Conservation (phyloP, 306 rosid species). For the Pachyrhizus erosus region DNA sequence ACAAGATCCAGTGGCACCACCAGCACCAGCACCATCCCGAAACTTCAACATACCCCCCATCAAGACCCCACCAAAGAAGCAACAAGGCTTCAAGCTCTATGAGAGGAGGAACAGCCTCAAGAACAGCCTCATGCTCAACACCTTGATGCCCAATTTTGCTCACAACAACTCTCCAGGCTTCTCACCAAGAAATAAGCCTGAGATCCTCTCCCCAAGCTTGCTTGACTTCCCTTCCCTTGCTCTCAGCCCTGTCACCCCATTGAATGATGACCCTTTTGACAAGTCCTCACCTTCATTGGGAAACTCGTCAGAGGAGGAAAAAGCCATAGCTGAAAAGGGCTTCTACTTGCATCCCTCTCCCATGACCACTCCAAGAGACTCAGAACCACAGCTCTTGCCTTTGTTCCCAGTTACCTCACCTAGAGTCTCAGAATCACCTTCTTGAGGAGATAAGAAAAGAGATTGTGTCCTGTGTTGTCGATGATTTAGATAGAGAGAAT, state of each 20-base stretch:
- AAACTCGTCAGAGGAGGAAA: slow-evolving; percentile 89
- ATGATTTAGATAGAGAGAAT: slow-evolving; percentile 39
- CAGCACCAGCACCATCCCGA: slow-evolving; percentile 41
- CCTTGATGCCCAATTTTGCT: slow-evolving; percentile 73
- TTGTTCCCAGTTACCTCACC: slow-evolving; percentile 87
- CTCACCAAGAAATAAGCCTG: slow-evolving; percentile 70
- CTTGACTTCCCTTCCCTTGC: slow-evolving; percentile 88
- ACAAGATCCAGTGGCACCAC: slow-evolving; percentile 44
- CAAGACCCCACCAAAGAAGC: slow-evolving; percentile 67
- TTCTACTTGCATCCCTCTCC: slow-evolving; percentile 88
- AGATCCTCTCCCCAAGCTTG: slow-evolving; percentile 87
- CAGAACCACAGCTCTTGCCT: slow-evolving; percentile 80
- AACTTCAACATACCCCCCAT: slow-evolving; percentile 83
- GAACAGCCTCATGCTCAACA: slow-evolving; percentile 83
- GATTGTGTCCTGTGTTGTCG: slow-evolving; percentile 38
- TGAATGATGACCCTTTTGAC: slow-evolving; percentile 76
- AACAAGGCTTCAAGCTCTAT: slow-evolving; percentile 85
- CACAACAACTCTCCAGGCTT: slow-evolving; percentile 32
- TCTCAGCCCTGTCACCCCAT: slow-evolving; percentile 92
- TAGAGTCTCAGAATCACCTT: slow-evolving; percentile 72
- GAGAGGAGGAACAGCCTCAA: slow-evolving; percentile 81
- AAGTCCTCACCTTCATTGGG: slow-evolving; percentile 84
- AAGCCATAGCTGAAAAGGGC: slow-evolving; percentile 90
- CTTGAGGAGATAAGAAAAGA: slow-evolving; percentile 44
- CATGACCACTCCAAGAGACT: slow-evolving; percentile 65